These are phyloP conservation scores for Nannizziopsis arthrosporioides DNA, from an alignment of 2,329 filamentous ascomycete genomes.

Conservation along the genomic window DNA sequence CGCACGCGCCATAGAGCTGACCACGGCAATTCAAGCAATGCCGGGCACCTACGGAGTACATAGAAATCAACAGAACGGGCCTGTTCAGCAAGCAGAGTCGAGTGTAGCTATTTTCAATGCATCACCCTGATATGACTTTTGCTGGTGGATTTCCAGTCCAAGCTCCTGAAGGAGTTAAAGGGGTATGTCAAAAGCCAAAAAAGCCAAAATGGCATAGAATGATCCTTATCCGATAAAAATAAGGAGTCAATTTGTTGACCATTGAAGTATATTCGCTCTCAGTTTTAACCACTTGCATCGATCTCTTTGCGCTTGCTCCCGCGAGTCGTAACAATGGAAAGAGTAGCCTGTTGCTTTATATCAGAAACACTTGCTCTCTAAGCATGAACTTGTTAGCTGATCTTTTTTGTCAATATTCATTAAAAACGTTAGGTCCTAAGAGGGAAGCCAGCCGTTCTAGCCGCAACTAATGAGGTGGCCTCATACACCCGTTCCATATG, in stretches of 20 bases:
- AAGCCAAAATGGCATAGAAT: slow-evolving; percentile 3
- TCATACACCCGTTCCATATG: slow-evolving; percentile 75
- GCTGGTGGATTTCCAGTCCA: no score
- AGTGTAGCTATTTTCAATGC: not conserved
- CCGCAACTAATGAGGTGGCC: slow-evolving; percentile 77
- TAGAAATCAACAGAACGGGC: no score
- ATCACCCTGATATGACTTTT: not conserved
- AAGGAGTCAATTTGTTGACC: slow-evolving; percentile 8
- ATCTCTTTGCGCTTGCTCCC: slow-evolving; percentile 42
- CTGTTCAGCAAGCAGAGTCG: no score
- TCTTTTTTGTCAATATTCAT: slow-evolving; percentile 63
- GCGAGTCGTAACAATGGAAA: slow-evolving; percentile 65
- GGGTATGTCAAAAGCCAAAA: no score
- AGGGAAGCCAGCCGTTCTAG: slow-evolving; percentile 79
- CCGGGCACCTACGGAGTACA: no score
- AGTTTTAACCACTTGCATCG: slow-evolving; percentile 16
- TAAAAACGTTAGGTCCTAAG: slow-evolving; percentile 67
- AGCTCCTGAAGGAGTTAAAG: no score
- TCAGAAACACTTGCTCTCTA: slow-evolving; percentile 49
- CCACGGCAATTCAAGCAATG: no score
- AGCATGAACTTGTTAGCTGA: slow-evolving; percentile 57
- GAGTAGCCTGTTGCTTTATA: slow-evolving; percentile 53
- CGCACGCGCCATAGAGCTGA: no score
- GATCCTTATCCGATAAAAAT: slow-evolving; percentile 4
- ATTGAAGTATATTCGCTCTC: not conserved